These are phyloP conservation scores for Luvunga scandens DNA, from an alignment of 345 rosid species.

Conservation along the genomic window DNA sequence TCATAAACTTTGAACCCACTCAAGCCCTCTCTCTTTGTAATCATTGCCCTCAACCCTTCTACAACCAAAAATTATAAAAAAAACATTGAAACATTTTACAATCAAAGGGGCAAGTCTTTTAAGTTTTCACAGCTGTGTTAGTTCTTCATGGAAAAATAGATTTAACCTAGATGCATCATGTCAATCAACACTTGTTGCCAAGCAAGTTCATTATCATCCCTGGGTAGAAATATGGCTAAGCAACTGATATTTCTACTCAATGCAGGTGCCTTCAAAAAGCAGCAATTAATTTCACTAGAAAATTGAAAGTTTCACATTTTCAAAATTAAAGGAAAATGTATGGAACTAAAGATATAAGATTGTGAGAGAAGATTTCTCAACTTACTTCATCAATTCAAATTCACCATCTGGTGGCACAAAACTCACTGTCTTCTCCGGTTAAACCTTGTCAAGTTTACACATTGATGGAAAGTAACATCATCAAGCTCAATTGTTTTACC, in stretches of 20 bases:
- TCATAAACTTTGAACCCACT: constrained; percentile 29
- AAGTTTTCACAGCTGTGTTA: not conserved
- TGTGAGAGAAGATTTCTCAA: constrained; percentile 10
- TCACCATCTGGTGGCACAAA: constrained; percentile 99
- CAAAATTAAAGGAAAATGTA: not conserved
- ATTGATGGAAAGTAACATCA: constrained; percentile 98
- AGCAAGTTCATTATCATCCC: not conserved
- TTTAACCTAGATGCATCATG: not conserved
- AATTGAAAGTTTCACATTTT: not conserved
- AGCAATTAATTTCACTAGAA: not conserved
- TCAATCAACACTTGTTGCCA: not conserved
- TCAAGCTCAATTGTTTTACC: constrained; percentile 98
- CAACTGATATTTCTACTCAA: not conserved
- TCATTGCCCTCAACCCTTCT: constrained; percentile 32
- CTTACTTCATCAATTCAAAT: constrained; percentile 99
- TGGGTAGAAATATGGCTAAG: not conserved
- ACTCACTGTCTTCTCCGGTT: constrained; percentile 97
- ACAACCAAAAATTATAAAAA: not conserved
- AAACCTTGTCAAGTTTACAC: constrained; percentile 96
- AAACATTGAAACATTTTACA: not conserved
- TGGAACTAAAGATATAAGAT: not conserved
- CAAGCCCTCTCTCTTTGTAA: constrained; percentile 64
- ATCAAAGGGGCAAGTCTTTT: not conserved
- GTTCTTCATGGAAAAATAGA: not conserved
- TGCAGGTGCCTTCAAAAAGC: not conserved